Percentiles rank a stretch among this genome's conserved stretches.
Evolutionary conservation across 495 filamentous ascomycete species (phyloP).

Genomic region (Rostrohypoxylon terebratum): DNA sequence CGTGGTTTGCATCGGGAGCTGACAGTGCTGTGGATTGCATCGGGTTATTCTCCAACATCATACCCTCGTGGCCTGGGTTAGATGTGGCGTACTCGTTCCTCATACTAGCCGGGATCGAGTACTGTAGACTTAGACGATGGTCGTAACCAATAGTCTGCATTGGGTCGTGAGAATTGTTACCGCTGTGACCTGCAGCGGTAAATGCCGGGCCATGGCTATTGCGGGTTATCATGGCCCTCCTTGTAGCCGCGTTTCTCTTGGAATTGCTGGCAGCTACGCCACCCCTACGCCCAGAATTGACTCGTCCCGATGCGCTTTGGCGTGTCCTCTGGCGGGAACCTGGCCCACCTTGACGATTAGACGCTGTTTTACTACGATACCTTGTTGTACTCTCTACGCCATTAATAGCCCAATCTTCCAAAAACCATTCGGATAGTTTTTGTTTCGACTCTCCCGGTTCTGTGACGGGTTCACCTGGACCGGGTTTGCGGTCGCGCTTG

Average conservation of each 20-base stretch:
- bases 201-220: constrained; percentile 1
- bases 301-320: constrained; percentile 25
- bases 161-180: not conserved
- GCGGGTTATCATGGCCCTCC: constrained; percentile 13
- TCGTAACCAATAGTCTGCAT: constrained; percentile 16
- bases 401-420: constrained; percentile 54
- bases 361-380: constrained; percentile 57
- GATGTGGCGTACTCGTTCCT: constrained; percentile 13
- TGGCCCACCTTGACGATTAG: constrained; percentile 23
- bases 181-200: not conserved
- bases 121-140: constrained; percentile 11
- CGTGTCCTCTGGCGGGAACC: constrained; percentile 1
- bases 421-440: constrained; percentile 57
- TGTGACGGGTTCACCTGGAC: constrained; percentile 19
- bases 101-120: constrained; percentile 1
- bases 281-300: constrained; percentile 37
- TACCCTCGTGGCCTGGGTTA: constrained; percentile 5
- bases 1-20: constrained; percentile 9
- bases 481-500: constrained; percentile 53
- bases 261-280: constrained; percentile 29
- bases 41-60: constrained; percentile 28
- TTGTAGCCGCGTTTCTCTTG: constrained; percentile 29
- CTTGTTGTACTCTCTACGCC: constrained; percentile 62
- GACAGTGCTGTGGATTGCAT: constrained; percentile 18
- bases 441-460: constrained; percentile 48